phyloP scores from a whole-genome alignment of 75 land plant genomes.

The Pseudotsuga menziesii region DNA sequence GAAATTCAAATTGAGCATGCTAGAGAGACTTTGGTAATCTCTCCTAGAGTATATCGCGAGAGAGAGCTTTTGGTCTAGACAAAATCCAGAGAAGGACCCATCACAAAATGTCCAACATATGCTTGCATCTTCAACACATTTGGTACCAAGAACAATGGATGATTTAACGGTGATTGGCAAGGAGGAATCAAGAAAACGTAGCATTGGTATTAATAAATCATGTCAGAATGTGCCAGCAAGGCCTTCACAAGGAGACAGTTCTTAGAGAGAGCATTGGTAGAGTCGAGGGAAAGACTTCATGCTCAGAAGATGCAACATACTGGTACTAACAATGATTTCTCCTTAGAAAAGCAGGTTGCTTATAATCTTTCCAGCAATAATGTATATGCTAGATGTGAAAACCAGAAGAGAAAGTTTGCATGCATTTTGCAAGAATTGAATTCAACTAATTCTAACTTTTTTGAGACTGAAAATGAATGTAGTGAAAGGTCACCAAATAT shows the following conservation, averaged over 20 bases:
- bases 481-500: not conserved
- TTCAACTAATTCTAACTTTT: not conserved
- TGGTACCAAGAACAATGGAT: not conserved
- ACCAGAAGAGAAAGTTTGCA: not conserved
- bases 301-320: not conserved
- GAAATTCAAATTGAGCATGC: not conserved
- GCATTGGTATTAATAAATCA: not conserved
- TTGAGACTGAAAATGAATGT: not conserved
- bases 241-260: slow-evolving; percentile 1
- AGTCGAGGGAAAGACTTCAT: not conserved
- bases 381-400: not conserved
- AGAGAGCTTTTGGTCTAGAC: not conserved
- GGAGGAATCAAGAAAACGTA: not conserved
- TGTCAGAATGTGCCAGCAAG: not conserved
- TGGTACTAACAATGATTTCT: not conserved
- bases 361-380: not conserved
- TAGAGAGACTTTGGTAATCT: not conserved
- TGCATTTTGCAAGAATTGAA: not conserved
- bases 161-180: not conserved
- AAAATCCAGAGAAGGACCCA: not conserved
- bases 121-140: not conserved
- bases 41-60: not conserved
- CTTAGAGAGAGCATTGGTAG: not conserved
- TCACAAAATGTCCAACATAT: not conserved
- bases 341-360: not conserved